Evolutionary conservation across 1,139 yeast genomes (phyloP), one percentile per base, ranked within the genome.

Genomic region (Yamadazyma aaseri): DNA sequence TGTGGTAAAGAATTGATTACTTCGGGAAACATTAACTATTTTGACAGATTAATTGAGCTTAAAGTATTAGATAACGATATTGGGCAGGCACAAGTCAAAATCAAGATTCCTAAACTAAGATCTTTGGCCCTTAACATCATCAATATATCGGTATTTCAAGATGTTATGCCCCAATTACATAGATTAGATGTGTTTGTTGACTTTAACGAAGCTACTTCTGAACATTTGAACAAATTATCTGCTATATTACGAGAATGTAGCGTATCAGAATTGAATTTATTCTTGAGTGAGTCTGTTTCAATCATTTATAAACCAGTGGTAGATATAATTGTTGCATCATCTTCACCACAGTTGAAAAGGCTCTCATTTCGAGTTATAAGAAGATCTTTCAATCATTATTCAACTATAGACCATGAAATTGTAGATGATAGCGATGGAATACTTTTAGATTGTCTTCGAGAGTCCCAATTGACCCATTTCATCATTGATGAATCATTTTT

Each of bases 111-210:
- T 1, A 27, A 37, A 2, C 30, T 59, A 4, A 25, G 39, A 9
- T 30, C 26, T 12, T 43, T 60, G 22, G 42, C 61, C 2, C 39
- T 56, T 6, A 53, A 54, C 38, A 44, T 51, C 1, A 17, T 43
- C 35, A 31, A 53, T 60, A 2, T 46, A 50, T 7, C 27, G 20
- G 40, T 23, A 14, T 21, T 17, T 18, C 20, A 20, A 26, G 40
- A 27, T 5, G 13, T 39, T 4, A 15, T 54, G 6, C 22, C 34
- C 2, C 29, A 30, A 2, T 30, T 62, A 7, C 32, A 34, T 3
- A 42, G 64, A 21, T 42, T 62, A 17, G 65, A 62, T 38, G 25
- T 61, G 14, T 45, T 55, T 20, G 38, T 55, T 12, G 63, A 60
- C 30, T 52, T 53, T 26, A 45, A 50, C 21, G 57, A 51, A 11